Base-by-base conservation (phyloP, 257 asterid genomes). In the Solanum etuberosum region DNA sequence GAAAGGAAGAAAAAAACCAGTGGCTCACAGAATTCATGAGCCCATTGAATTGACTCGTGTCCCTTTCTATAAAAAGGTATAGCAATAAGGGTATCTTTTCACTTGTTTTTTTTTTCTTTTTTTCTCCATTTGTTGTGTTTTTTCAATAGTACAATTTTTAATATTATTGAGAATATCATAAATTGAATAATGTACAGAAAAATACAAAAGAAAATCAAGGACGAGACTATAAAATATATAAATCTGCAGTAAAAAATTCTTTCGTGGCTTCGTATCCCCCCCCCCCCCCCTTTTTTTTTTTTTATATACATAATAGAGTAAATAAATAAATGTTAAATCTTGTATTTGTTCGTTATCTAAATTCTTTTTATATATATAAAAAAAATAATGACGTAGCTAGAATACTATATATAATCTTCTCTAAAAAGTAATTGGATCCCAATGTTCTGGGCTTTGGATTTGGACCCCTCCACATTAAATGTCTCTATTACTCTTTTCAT, bases 401-500 rank as follows among this genome's bases (percentile, higher is more conserved):
- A 57, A 7, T 68, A 88, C 40, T 32, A 84, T 84, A 89, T 38
- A 73, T 88, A 93, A 77, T 78, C 88, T 89, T 89, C 92, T 87
- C 61, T 23, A 86, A 84, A 68, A 89, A 57, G 88, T 32, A 70
- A 34, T 54, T 87, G 83, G 86, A 15, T 86, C 48, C 84, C 42
- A 43, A 67, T 63, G 48, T 87, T 71, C 29, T 73, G 59, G 81
- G 46, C 63, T 38, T 29, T 43, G 42, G 85, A n/a, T 18, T 72
- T 71, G 71, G 32, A 38, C 14, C 54, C 83, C 67, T 16, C 18
- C 68, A 42, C 27, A 37, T 48, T 63, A 67, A 68, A 57, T 87
- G 85, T 84, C 83, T 57, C 11, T 31, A 34, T 86, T 23, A 31
- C 61, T 25, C 57, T 37, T 57, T 31, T 43, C 80, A 35, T 76